Conservation (phyloP, 1,284 basidiomycete species). For the Peniophora sp. region DNA sequence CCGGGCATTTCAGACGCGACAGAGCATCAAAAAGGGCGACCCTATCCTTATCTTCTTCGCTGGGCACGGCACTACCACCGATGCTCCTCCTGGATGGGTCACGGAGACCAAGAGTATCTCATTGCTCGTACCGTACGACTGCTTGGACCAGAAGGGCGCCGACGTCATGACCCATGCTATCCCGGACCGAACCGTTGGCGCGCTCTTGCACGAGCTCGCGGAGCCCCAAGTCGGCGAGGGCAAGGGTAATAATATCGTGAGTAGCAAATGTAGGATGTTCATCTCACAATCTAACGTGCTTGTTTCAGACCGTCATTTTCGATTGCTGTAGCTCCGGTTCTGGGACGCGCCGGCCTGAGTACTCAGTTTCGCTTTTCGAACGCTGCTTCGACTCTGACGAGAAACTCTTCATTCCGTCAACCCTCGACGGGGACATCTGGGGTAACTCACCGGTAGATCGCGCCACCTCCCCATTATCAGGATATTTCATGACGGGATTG, state of each 20-base stretch:
- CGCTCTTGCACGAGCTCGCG: constrained; percentile 15
- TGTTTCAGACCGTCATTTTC: constrained; percentile 21
- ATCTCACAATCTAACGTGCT: too few species aligned
- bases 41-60: constrained; percentile 8
- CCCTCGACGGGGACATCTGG: background rate
- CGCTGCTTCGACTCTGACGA: constrained; percentile 9
- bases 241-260: constrained; percentile 24
- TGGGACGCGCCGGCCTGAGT: constrained; percentile 14
- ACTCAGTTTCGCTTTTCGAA: background rate
- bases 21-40: background rate
- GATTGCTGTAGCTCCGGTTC: constrained; percentile 24
- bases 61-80: constrained; percentile 2
- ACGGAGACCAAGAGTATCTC: background rate
- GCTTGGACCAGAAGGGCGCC: too few species aligned
- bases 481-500: constrained; percentile 11
- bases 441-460: background rate
- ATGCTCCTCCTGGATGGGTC: background rate
- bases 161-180: constrained; percentile 3
- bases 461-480: background rate
- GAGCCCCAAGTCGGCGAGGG: too few species aligned
- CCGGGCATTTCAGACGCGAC: background rate
- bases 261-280: too few species aligned
- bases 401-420: background rate
- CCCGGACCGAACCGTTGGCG: constrained; percentile 15
- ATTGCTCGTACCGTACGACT: background rate